Evolutionary conservation across 2,329 filamentous ascomycete genomes (phyloP).

Genomic region (Xylariaceae sp.): DNA sequence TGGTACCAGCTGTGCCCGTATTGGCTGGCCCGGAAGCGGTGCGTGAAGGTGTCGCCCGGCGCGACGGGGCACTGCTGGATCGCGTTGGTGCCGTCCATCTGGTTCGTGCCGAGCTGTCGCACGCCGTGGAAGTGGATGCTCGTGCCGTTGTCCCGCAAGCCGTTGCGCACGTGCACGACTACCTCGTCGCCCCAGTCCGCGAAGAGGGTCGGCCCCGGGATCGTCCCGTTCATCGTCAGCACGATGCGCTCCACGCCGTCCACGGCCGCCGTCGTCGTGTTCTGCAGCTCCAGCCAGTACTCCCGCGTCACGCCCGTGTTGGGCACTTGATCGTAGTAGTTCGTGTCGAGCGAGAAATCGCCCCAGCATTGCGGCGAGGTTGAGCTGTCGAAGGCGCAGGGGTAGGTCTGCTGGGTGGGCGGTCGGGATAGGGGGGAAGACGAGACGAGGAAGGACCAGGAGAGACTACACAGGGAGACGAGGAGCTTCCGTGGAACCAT

Average conservation of each 20-base stretch:
- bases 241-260: conserved; percentile 34
- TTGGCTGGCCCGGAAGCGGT: conserved; percentile 3
- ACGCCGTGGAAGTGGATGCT: conserved; percentile 57
- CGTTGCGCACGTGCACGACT: conserved; percentile 49
- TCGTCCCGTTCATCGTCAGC: conserved; percentile 36
- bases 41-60: conserved; percentile 6
- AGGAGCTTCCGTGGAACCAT: too few relatives aligned
- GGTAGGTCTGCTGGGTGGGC: too few relatives aligned
- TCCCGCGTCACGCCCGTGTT: conserved; percentile 22
- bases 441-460: too few relatives aligned
- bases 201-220: conserved; percentile 31
- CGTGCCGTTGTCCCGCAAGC: conserved; percentile 48
- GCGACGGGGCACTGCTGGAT: conserved; percentile 8
- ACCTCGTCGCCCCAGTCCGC: conserved; percentile 48
- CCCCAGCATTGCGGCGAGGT: not conserved
- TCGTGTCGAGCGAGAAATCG: conserved; percentile 2
- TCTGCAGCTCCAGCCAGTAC: conserved; percentile 31
- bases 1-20: conserved; percentile 7
- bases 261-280: conserved; percentile 31
- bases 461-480: too few relatives aligned
- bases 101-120: conserved; percentile 48
- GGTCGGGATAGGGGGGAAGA: too few relatives aligned
- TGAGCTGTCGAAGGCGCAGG: too few relatives aligned
- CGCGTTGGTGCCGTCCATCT: conserved; percentile 43
- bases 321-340: conserved; percentile 8